These are phyloP conservation scores for Oryza australiensis DNA, from an alignment of 176 grass and related monocot genomes.

Conservation along the genomic window DNA sequence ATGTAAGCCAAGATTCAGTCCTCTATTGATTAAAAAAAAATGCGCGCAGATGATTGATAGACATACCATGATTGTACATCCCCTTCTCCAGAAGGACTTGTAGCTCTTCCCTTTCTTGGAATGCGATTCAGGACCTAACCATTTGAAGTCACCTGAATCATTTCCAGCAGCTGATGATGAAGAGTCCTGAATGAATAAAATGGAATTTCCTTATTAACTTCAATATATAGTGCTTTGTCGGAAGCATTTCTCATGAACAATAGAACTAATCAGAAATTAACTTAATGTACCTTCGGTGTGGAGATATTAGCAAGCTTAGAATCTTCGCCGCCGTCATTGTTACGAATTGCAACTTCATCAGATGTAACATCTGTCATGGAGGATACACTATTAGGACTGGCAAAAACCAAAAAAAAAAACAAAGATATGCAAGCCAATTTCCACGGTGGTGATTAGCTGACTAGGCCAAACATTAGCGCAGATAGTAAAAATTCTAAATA, in stretches of 20 bases:
- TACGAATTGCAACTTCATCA: neutral
- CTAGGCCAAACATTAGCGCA: neutral
- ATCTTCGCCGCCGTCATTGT: constrained; percentile 42
- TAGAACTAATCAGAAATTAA: neutral
- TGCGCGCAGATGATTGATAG: neutral
- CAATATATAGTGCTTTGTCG: neutral
- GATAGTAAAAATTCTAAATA: neutral
- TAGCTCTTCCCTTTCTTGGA: constrained; percentile 63
- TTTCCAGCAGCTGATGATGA: constrained; percentile 29
- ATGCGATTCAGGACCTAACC: constrained; percentile 45
- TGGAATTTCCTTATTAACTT: neutral
- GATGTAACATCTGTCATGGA: constrained; percentile 24
- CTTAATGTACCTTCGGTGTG: constrained; percentile 48
- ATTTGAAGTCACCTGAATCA: constrained; percentile 46
- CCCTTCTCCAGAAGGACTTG: constrained; percentile 54
- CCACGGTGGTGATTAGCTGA: neutral
- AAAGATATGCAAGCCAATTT: neutral
- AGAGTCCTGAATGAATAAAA: constrained; percentile 45
- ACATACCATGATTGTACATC: constrained; percentile 57
- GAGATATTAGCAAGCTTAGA: constrained; percentile 29
- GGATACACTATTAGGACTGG: constrained; percentile 22
- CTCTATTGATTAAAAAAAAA: neutral
- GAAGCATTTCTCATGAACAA: constrained; percentile 4
- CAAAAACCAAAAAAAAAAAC: neutral
- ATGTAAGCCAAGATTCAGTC: constrained; percentile 3